phyloP scores from a whole-genome alignment of 352 stramenopile genomes.

The Phytophthora podocarpi region DNA sequence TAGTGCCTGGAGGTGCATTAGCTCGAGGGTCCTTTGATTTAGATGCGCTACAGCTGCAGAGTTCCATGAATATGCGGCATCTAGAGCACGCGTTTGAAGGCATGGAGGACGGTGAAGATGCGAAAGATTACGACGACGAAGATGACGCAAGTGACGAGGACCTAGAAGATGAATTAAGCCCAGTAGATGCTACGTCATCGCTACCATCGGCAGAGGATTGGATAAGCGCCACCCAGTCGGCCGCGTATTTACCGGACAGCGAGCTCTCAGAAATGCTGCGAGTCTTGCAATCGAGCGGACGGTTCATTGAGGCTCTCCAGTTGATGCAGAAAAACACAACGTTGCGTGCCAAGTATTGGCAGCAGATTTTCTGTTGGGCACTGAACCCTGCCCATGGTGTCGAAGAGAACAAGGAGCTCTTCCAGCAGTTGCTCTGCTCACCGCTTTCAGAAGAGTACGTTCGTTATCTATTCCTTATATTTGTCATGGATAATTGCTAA shows the following conservation, averaged over 20 bases:
- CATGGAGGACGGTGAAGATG: slow-evolving; percentile 32
- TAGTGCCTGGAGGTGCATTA: slow-evolving; percentile 44
- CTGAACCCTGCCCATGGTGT: slow-evolving; percentile 25
- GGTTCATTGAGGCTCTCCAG: slow-evolving; percentile 80
- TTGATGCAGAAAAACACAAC: slow-evolving; percentile 64
- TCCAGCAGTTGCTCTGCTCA: slow-evolving; percentile 20
- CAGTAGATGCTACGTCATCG: background rate
- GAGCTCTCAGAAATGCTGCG: slow-evolving; percentile 63
- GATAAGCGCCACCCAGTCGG: slow-evolving; percentile 27
- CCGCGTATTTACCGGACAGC: slow-evolving; percentile 44
- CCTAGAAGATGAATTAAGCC: slow-evolving; percentile 21
- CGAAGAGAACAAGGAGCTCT: slow-evolving; percentile 12
- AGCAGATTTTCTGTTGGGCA: slow-evolving; percentile 69
- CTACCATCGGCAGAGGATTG: slow-evolving; percentile 19
- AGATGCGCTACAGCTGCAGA: slow-evolving; percentile 57
- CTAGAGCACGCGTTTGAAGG: slow-evolving; percentile 37
- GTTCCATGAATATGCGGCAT: slow-evolving; percentile 58
- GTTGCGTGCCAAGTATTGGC: slow-evolving; percentile 63
- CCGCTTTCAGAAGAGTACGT: slow-evolving; percentile 64
- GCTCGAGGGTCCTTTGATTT: slow-evolving; percentile 47
- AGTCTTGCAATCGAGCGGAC: slow-evolving; percentile 61
- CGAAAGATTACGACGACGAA: slow-evolving; percentile 15
- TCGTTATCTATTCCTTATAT: background rate
- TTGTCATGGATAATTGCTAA: background rate
- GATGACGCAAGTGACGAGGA: slow-evolving; percentile 14